Conservation (phyloP, 169 alveolate species). For the Cryptosporidium andersoni region DNA sequence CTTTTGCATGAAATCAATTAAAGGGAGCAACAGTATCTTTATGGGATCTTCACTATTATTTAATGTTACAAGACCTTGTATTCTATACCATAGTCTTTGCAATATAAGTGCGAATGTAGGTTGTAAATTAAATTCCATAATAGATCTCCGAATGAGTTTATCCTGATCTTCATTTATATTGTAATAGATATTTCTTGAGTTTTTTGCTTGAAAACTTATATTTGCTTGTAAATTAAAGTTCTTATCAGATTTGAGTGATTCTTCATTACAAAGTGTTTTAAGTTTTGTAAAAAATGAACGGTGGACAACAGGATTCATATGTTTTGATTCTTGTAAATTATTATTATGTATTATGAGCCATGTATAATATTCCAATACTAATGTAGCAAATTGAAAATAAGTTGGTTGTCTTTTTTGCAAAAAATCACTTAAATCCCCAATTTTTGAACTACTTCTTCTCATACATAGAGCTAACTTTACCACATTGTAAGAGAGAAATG, state of each 20-base stretch:
- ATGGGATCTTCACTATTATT: not conserved
- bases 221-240: not conserved
- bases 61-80: conserved; percentile 33
- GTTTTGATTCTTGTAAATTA: not conserved
- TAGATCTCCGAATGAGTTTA: not conserved
- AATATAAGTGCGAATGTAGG: conserved; percentile 11
- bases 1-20: not conserved
- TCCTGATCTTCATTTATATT: conserved; percentile 12
- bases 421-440: not conserved
- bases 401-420: not conserved
- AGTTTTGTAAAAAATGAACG: not conserved
- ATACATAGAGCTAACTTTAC: conserved; percentile 36
- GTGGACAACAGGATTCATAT: not conserved
- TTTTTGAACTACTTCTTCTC: not conserved
- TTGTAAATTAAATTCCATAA: not conserved
- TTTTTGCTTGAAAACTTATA: not conserved
- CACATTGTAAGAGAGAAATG: conserved; percentile 23
- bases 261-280: not conserved
- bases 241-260: not conserved
- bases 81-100: conserved; percentile 64
- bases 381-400: conserved; percentile 20
- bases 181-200: conserved; percentile 6
- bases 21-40: not conserved
- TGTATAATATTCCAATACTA: conserved; percentile 3
- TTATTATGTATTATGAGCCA: conserved; percentile 8